Evolutionary conservation across 2,329 filamentous ascomycete genomes (phyloP).

Genomic region (Stagonosporopsis chrysanthemi): DNA sequence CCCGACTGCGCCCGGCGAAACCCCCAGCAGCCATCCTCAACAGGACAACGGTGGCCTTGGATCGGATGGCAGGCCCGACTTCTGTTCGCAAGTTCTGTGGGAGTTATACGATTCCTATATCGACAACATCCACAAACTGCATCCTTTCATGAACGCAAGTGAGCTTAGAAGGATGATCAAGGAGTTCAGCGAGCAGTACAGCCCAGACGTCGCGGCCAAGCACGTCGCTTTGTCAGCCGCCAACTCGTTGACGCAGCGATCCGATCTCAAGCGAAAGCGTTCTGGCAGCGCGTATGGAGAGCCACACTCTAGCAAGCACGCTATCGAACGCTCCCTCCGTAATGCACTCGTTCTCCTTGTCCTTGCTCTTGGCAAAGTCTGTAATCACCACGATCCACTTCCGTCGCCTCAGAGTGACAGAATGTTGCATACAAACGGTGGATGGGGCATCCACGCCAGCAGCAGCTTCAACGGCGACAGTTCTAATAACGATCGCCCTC

Average conservation of each 20-base stretch:
- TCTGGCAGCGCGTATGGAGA: slow-evolving; percentile 41
- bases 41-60: slow-evolving; percentile 60
- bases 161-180: slow-evolving; percentile 63
- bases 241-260: slow-evolving; percentile 19
- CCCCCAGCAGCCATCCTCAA: slow-evolving; percentile 35
- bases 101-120: slow-evolving; percentile 64
- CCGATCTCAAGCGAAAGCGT: slow-evolving; percentile 46
- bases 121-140: slow-evolving; percentile 67
- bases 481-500: slow-evolving; percentile 41
- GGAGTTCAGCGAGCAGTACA: slow-evolving; percentile 51
- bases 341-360: slow-evolving; percentile 85
- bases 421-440: slow-evolving; percentile 19
- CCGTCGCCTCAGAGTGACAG: slow-evolving; percentile 64
- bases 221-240: slow-evolving; percentile 35
- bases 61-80: slow-evolving; percentile 60
- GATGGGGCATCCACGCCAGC: slow-evolving; percentile 43
- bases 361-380: slow-evolving; percentile 86
- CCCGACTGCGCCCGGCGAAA: slow-evolving; percentile 28
- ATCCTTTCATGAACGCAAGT: slow-evolving; percentile 67
- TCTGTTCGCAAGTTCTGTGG: slow-evolving; percentile 60
- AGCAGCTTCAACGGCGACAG: slow-evolving; percentile 44
- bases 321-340: slow-evolving; percentile 46
- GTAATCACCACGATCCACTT: slow-evolving; percentile 60
- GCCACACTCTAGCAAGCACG: slow-evolving; percentile 30
- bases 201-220: slow-evolving; percentile 34